phyloP scores from a whole-genome alignment of 805 yeast genomes.

The Metschnikowia shivogae region DNA sequence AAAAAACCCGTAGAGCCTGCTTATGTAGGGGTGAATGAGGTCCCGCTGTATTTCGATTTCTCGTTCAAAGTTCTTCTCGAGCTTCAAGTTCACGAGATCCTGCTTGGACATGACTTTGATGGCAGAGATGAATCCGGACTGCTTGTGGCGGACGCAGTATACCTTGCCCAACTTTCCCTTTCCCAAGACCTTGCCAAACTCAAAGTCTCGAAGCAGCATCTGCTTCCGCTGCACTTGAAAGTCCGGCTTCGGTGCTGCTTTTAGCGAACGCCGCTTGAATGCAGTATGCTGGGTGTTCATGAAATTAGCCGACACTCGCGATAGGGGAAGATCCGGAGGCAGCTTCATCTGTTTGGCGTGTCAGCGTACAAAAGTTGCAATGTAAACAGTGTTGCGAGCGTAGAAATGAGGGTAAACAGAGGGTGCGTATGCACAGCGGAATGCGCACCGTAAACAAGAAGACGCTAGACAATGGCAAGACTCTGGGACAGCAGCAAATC shows the following conservation, averaged over 20 bases:
- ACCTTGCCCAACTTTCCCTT: constrained; percentile 94
- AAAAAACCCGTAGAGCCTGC: constrained; percentile 82
- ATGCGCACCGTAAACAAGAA: no score
- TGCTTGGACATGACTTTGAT: constrained; percentile 84
- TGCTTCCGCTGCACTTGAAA: background rate
- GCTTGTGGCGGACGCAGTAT: constrained; percentile 76
- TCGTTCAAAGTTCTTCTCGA: constrained; percentile 80
- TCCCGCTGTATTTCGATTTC: constrained; percentile 89
- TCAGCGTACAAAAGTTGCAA: no score
- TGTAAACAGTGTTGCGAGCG: no score
- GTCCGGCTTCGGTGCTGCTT: background rate
- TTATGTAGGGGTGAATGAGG: constrained; percentile 71
- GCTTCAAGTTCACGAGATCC: constrained; percentile 69
- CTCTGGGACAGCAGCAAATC: no score
- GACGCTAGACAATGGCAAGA: no score
- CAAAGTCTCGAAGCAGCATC: constrained; percentile 59
- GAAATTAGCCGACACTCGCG: background rate
- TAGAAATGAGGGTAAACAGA: no score
- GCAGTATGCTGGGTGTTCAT: background rate
- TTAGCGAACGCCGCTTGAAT: background rate
- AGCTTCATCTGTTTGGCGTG: background rate
- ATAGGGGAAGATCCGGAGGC: constrained; percentile 1
- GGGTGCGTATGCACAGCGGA: no score
- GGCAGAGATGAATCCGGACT: constrained; percentile 80
- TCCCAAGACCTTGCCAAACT: constrained; percentile 81